Conservation (phyloP, 2,329 filamentous ascomycete genomes). For the Fusarium sp. region DNA sequence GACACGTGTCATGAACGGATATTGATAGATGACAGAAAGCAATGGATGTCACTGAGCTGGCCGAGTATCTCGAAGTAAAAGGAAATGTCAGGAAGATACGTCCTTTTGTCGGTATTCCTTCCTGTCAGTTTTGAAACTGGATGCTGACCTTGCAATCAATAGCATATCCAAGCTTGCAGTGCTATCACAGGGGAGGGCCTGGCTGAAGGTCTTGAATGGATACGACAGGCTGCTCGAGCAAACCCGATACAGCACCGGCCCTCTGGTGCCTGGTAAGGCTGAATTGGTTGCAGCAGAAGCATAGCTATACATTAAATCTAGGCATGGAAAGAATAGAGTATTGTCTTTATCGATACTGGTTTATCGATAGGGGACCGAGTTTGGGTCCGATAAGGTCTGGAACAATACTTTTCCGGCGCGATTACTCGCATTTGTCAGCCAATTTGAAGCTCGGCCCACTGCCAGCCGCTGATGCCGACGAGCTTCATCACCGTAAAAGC, state of each 20-base stretch:
- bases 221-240: not conserved
- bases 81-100: not conserved
- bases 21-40: not conserved
- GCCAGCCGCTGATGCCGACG: conserved; percentile 3
- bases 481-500: conserved; percentile 7
- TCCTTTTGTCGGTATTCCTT: conserved; percentile 8
- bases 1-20: too few relatives aligned
- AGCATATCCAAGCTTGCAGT: not conserved
- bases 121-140: too few relatives aligned
- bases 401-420: not conserved
- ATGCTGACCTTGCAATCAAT: too few relatives aligned
- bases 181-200: not conserved
- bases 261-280: too few relatives aligned
- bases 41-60: not conserved
- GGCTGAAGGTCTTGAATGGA: not conserved
- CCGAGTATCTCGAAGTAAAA: not conserved
- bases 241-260: too few relatives aligned
- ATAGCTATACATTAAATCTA: too few relatives aligned
- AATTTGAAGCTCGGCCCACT: not conserved
- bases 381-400: not conserved
- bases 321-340: too few relatives aligned
- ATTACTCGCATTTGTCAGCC: not conserved
- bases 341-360: too few relatives aligned
- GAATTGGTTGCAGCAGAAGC: too few relatives aligned
- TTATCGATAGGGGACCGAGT: too few relatives aligned